phyloP scores from a whole-genome alignment of 345 rosid genomes.

The Bruguiera gymnorhiza region DNA sequence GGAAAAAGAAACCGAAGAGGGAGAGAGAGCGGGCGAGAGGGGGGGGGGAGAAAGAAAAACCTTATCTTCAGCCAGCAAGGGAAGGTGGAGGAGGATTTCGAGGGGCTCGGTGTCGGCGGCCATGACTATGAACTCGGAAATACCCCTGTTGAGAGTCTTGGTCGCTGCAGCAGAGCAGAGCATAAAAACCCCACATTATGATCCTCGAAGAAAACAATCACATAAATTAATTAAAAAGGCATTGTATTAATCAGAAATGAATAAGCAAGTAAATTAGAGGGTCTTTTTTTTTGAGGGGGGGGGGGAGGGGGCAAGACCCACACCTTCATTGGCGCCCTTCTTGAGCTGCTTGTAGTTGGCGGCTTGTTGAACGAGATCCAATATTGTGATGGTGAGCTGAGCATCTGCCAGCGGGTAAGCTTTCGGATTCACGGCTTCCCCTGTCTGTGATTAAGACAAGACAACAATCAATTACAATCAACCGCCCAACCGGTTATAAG shows the following conservation, averaged over 20 bases:
- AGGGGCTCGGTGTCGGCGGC: constrained; percentile 60
- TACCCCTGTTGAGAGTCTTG: constrained; percentile 91
- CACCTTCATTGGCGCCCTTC: constrained; percentile 97
- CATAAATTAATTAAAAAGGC: neutral
- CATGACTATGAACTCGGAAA: constrained; percentile 77
- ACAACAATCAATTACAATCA: too few species aligned
- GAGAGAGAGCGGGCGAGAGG: neutral
- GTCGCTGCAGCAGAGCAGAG: constrained; percentile 50
- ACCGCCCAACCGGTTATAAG: too few species aligned
- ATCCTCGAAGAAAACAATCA: neutral
- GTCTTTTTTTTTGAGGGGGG: too few species aligned
- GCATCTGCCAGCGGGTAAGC: constrained; percentile 88
- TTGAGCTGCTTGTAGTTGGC: constrained; percentile 97
- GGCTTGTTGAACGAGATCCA: constrained; percentile 94
- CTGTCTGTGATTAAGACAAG: constrained; percentile 21
- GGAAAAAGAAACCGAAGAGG: neutral
- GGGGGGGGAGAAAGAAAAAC: constrained; percentile 9
- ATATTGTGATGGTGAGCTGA: constrained; percentile 66
- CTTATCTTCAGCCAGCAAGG: constrained; percentile 83
- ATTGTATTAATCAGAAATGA: too few species aligned
- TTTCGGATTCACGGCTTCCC: constrained; percentile 76
- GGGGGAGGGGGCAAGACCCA: too few species aligned
- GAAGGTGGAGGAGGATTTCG: constrained; percentile 80
- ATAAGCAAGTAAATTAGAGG: too few species aligned
- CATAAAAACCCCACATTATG: neutral